Evolutionary conservation across 2,329 filamentous ascomycete species (phyloP), one percentile per base, ranked within the genome.

Genomic region (Chaetomiaceae sp.): DNA sequence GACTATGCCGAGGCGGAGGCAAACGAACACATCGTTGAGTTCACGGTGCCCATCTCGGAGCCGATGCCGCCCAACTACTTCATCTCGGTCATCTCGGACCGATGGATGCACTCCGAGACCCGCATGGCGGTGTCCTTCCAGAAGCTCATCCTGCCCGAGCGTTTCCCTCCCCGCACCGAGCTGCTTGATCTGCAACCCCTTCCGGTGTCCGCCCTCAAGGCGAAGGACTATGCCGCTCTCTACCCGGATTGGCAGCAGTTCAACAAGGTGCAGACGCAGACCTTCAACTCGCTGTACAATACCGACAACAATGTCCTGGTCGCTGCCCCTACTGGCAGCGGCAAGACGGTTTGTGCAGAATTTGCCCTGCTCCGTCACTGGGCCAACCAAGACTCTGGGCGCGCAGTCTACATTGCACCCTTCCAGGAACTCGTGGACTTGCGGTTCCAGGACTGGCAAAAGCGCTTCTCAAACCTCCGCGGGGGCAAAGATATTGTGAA

Each of bases 61-160:
- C 95, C 95, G 0, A 95, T 97, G 87, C 93, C 93, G 13, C 93
- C 95, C 0, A 95, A 99, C 68, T 99, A 99, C 73, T 99, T 99
- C 71, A 89, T 99, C 62, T 93, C 90, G 0, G 81, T 99, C 34
- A 73, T 96, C 17, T 97, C 92, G 3, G 93, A 99, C 68, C 80
- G 93, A 60, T 99, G 93, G 93, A 96, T 99, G 89, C 89, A 96
- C 66, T 89, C 92, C 0, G 91, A 99, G 71, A 96, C 91, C 1
- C 90, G 91, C 65, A 75, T 99, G 48, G 86, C 92, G 0, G 86
- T 99, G 2, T 92, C 91, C 0, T 97, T 99, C 73, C 87, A 95
- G 66, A 96, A 96, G 67, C 77, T 99, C 23, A 87, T 96, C 38
- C 77, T 99, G 5, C 93, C 93, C 0, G 92, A 96, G 67, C 93